Evolutionary conservation across 2,329 filamentous ascomycete species (phyloP).

Genomic region (Alternaria burnsii): DNA sequence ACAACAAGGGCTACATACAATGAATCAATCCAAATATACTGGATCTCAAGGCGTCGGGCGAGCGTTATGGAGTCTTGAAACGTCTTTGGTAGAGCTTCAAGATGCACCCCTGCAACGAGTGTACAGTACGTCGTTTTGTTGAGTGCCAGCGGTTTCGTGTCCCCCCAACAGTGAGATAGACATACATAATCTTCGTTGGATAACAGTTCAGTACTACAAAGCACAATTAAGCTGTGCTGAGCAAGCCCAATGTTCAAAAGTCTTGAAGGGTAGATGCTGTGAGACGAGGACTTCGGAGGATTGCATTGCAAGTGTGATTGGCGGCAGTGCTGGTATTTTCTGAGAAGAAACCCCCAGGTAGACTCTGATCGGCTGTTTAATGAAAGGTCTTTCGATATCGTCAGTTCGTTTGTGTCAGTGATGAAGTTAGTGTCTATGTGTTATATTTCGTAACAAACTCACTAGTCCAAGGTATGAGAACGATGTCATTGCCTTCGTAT

Average conservation of each 20-base stretch:
- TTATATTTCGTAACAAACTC: not conserved
- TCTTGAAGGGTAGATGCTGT: not conserved
- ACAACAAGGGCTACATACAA: not conserved
- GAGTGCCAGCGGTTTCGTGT: not conserved
- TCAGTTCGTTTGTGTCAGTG: not conserved
- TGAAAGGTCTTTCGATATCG: not conserved
- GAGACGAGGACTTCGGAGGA: not conserved
- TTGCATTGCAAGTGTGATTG: not conserved
- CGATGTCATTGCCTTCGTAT: too few relatives aligned
- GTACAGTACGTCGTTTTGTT: not conserved
- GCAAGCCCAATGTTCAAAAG: not conserved
- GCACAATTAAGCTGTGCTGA: not conserved
- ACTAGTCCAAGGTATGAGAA: not conserved
- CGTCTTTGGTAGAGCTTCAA: not conserved
- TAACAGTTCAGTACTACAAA: not conserved
- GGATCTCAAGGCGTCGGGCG: not conserved
- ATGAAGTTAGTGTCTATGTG: not conserved
- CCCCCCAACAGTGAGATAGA: not conserved
- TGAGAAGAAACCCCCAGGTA: rapidly evolving
- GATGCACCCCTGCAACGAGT: not conserved
- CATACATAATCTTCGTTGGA: not conserved
- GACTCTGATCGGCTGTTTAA: not conserved
- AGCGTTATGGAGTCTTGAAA: not conserved
- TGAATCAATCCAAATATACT: not conserved
- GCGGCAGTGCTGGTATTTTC: not conserved